Percentiles rank a stretch among this genome's conserved stretches.
phyloP scores from a whole-genome alignment of 208 protist genomes.

The Crithidia expoeki region DNA sequence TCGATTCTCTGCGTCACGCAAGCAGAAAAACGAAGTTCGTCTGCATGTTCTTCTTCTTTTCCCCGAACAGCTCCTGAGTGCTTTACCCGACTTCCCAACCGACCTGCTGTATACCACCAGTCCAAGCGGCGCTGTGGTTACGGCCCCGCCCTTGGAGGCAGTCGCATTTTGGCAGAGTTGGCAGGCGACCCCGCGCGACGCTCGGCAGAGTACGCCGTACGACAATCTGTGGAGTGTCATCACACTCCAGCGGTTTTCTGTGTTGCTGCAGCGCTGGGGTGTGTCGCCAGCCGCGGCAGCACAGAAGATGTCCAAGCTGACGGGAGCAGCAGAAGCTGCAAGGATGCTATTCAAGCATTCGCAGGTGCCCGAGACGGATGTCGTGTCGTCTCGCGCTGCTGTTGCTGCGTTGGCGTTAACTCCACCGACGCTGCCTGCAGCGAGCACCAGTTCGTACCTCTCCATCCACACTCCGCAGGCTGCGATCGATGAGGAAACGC shows the following conservation, averaged over 20 bases:
- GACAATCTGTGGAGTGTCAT: slow-evolving; percentile 48
- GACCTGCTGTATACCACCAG: slow-evolving; percentile 43
- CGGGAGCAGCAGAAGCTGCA: too few species aligned
- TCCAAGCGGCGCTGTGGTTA: slow-evolving; percentile 34
- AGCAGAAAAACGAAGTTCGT: not conserved
- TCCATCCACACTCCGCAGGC: not conserved
- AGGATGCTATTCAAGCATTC: too few species aligned
- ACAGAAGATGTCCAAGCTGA: not conserved
- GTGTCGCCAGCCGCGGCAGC: slow-evolving; percentile 32
- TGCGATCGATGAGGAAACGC: not conserved
- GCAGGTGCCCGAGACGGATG: too few species aligned
- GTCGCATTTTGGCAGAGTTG: slow-evolving; percentile 25
- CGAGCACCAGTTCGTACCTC: slow-evolving; percentile 10
- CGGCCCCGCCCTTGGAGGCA: slow-evolving; percentile 23
- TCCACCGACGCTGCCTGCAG: slow-evolving; percentile 5
- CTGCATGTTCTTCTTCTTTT: slow-evolving; percentile 42
- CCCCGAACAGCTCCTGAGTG: slow-evolving; percentile 38
- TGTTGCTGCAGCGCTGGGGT: slow-evolving; percentile 51
- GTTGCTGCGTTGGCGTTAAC: not conserved
- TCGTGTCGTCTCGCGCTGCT: too few species aligned
- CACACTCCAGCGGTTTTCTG: slow-evolving; percentile 46
- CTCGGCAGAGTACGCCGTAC: slow-evolving; percentile 26
- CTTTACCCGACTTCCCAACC: slow-evolving; percentile 36
- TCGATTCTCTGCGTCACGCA: too few species aligned
- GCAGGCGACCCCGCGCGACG: slow-evolving; percentile 22